Percentiles rank a stretch among this genome's conserved stretches.
These are phyloP conservation scores for Pleurotus salmoneostramineus DNA, from an alignment of 768 basidiomycete species.

Conservation along the genomic window DNA sequence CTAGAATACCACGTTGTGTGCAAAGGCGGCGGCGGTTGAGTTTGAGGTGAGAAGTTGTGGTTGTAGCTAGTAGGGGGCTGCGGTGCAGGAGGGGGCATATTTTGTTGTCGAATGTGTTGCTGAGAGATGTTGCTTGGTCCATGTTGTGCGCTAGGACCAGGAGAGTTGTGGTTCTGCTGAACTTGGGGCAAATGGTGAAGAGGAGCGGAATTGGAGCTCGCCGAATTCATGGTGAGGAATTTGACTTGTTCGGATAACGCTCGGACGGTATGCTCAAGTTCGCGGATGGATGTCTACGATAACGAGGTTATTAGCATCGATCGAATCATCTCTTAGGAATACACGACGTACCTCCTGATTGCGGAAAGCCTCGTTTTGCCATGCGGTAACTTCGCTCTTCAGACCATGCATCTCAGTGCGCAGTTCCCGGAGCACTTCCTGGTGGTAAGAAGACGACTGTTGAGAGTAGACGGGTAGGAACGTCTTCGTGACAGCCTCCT, in stretches of 20 bases:
- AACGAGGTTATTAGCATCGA: conserved; percentile 11
- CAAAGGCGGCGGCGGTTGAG: conserved; percentile 31
- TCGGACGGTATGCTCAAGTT: conserved; percentile 76
- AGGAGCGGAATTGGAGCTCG: conserved; percentile 23
- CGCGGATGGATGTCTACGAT: conserved; percentile 59
- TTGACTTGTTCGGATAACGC: conserved; percentile 79
- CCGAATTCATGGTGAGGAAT: conserved; percentile 60
- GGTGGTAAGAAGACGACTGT: conserved; percentile 73
- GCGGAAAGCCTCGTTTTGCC: conserved; percentile 77
- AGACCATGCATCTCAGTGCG: conserved; percentile 70
- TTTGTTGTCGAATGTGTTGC: conserved; percentile 39
- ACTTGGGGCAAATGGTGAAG: conserved; percentile 39
- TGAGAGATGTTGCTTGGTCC: conserved; percentile 31
- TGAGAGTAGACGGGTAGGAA: conserved; percentile 76
- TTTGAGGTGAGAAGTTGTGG: conserved; percentile 32
- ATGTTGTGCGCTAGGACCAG: conserved; percentile 34
- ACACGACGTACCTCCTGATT: conserved; percentile 64
- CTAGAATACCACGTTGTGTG: conserved; percentile 59
- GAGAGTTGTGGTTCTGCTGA: conserved; percentile 35
- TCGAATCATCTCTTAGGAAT: not conserved
- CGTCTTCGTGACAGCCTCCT: conserved; percentile 69
- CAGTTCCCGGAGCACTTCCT: conserved; percentile 74
- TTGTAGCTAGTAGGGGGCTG: conserved; percentile 33
- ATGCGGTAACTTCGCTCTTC: conserved; percentile 75
- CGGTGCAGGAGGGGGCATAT: conserved; percentile 30